These are phyloP conservation scores for Lodderomyces parapsilosis DNA, from an alignment of 1,139 yeast species.

Conservation along the genomic window DNA sequence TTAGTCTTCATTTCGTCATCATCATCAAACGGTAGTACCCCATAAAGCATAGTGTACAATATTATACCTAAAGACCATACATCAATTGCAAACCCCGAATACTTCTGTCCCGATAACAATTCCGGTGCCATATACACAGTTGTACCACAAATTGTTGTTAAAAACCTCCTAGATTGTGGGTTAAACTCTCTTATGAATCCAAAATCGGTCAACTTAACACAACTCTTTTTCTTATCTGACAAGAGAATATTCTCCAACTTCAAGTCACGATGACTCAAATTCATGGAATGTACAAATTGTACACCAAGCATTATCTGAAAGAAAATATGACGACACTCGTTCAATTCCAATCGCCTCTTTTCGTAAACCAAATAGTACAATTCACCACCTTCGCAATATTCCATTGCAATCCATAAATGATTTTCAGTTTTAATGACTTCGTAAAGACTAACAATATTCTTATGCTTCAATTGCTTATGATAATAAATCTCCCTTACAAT, in stretches of 20 bases:
- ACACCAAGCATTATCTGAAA: constrained; percentile 82
- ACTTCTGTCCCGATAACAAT: constrained; percentile 61
- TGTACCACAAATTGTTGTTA: constrained; percentile 92
- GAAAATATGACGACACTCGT: constrained; percentile 61
- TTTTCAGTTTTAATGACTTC: constrained; percentile 83
- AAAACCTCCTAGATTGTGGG: constrained; percentile 49
- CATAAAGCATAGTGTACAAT: constrained; percentile 83
- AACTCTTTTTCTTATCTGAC: constrained; percentile 57
- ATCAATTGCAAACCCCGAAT: constrained; percentile 81
- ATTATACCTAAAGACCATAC: constrained; percentile 94
- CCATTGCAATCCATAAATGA: constrained; percentile 82
- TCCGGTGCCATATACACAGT: constrained; percentile 98
- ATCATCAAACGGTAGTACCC: constrained; percentile 89
- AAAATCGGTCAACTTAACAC: constrained; percentile 81
- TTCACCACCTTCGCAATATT: constrained; percentile 89
- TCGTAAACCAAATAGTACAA: constrained; percentile 71
- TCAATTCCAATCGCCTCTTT: constrained; percentile 50
- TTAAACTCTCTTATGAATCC: constrained; percentile 85
- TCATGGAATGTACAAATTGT: constrained; percentile 75
- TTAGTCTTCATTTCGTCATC: constrained; percentile 70
- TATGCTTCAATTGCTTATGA: constrained; percentile 80
- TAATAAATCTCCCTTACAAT: constrained; percentile 91
- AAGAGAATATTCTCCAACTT: constrained; percentile 82
- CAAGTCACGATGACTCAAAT: constrained; percentile 87
- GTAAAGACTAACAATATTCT: constrained; percentile 79